Conservation (phyloP, 2,329 filamentous ascomycete genomes). For the Mycosphaerelloides madeirae region DNA sequence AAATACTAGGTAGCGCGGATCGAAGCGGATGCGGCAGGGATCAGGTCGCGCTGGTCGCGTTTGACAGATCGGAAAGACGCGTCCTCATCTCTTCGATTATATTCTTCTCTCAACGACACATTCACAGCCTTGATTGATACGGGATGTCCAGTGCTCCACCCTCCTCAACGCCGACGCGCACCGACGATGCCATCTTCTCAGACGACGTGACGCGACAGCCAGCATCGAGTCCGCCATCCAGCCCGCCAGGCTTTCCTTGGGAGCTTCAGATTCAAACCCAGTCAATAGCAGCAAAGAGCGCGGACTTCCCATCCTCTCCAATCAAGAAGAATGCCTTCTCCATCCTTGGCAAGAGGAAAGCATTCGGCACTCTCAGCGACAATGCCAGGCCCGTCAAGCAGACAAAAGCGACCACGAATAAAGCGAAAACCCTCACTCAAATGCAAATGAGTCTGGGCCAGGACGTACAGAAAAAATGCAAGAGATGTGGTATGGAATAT, state of each 20-base stretch:
- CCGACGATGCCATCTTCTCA: constrained; percentile 22
- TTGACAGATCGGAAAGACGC: too few relatives aligned
- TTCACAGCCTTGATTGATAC: not conserved
- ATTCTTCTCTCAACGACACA: constrained; percentile 1
- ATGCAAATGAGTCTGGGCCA: constrained; percentile 58
- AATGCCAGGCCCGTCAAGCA: constrained; percentile 32
- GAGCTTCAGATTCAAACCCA: constrained; percentile 14
- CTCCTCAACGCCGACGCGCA: constrained; percentile 22
- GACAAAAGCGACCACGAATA: constrained; percentile 26
- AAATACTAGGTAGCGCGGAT: constrained; percentile 5
- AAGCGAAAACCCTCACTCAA: constrained; percentile 45
- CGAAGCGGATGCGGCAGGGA: too few relatives aligned
- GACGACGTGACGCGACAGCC: constrained; percentile 21
- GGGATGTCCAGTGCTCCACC: constrained; percentile 2
- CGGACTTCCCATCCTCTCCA: constrained; percentile 15
- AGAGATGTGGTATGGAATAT: constrained; percentile 62
- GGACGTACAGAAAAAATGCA: constrained; percentile 54
- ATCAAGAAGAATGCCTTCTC: constrained; percentile 28
- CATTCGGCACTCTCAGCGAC: constrained; percentile 22
- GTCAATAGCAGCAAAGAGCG: constrained; percentile 17
- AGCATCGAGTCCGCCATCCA: constrained; percentile 49
- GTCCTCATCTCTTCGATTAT: not conserved
- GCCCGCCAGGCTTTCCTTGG: constrained; percentile 45
- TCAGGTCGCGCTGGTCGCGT: too few relatives aligned
- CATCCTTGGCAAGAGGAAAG: constrained; percentile 30